Evolutionary conservation across 2,329 filamentous ascomycete genomes (phyloP).

Genomic region (Microdochium bolleyi): DNA sequence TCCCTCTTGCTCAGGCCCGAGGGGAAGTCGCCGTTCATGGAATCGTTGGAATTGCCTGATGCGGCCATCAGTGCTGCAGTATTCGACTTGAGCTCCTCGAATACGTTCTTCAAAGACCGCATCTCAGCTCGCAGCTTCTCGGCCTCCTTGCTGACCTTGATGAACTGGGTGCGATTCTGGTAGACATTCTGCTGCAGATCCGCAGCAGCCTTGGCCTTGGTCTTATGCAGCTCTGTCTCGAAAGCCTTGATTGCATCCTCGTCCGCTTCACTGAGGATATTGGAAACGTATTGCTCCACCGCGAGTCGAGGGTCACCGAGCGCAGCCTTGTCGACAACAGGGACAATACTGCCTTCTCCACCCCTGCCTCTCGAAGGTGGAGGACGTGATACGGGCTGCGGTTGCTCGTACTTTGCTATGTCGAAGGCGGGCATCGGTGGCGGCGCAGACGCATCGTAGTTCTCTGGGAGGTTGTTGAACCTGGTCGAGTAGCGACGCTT

Average conservation of each 20-base stretch:
- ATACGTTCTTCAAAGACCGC: conserved; percentile 80
- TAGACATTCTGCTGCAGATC: conserved; percentile 94
- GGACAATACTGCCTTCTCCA: conserved; percentile 38
- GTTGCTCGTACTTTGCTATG: conserved; percentile 43
- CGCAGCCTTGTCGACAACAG: conserved; percentile 67
- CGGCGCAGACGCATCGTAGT: conserved; percentile 61
- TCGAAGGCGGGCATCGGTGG: conserved; percentile 56
- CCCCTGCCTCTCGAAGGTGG: conserved; percentile 44
- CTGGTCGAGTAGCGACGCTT: conserved; percentile 92
- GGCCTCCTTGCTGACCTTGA: conserved; percentile 98
- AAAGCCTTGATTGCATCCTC: conserved; percentile 82
- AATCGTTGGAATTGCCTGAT: conserved; percentile 42
- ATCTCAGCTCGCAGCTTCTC: conserved; percentile 97
- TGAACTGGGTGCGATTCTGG: conserved; percentile 95
- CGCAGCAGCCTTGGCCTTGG: conserved; percentile 69
- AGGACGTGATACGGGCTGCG: conserved; percentile 34
- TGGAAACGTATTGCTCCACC: conserved; percentile 71
- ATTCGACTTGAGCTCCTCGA: conserved; percentile 84
- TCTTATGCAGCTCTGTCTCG: conserved; percentile 64
- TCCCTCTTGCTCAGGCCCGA: conserved; percentile 58
- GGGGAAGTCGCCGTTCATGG: conserved; percentile 42
- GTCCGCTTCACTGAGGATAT: conserved; percentile 72
- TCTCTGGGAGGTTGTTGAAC: conserved; percentile 69
- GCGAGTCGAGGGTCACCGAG: conserved; percentile 72
- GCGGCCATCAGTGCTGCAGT: conserved; percentile 57